These are phyloP conservation scores for Vigna reflexopilosa DNA, from an alignment of 306 rosid genomes.

Conservation along the genomic window DNA sequence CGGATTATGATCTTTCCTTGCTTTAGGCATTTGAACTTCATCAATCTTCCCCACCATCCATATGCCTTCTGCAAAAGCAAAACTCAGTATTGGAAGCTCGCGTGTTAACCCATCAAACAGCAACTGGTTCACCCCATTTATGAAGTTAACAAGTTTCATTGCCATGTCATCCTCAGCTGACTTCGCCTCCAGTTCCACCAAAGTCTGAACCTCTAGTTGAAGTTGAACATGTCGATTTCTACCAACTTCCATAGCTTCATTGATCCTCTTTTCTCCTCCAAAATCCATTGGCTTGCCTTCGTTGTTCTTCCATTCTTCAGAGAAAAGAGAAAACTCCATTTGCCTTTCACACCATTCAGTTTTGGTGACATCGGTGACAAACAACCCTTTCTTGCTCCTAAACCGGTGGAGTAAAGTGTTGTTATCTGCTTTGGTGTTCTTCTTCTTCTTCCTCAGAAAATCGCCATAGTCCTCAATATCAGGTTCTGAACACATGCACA, in stretches of 20 bases:
- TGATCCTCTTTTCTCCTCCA: slow-evolving; percentile 57
- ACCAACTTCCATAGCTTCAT: slow-evolving; percentile 68
- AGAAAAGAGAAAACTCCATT: slow-evolving; percentile 46
- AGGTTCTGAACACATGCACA: neutral
- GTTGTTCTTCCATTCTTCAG: slow-evolving; percentile 37
- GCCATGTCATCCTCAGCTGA: slow-evolving; percentile 76
- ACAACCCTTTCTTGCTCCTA: slow-evolving; percentile 70
- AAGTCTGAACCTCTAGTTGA: slow-evolving; percentile 64
- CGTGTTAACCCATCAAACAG: slow-evolving; percentile 76
- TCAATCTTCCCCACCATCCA: slow-evolving; percentile 89
- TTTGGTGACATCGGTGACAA: slow-evolving; percentile 72
- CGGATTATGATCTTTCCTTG: slow-evolving; percentile 47
- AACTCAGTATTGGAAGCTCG: slow-evolving; percentile 75
- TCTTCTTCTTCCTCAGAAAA: slow-evolving; percentile 51
- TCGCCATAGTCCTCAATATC: slow-evolving; percentile 60
- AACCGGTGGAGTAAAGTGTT: slow-evolving; percentile 60
- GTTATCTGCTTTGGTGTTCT: slow-evolving; percentile 51
- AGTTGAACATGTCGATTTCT: slow-evolving; percentile 69
- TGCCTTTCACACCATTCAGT: slow-evolving; percentile 57
- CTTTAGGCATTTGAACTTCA: slow-evolving; percentile 60
- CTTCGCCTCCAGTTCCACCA: slow-evolving; percentile 49
- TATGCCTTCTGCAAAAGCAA: slow-evolving; percentile 56
- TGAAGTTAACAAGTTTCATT: slow-evolving; percentile 68
- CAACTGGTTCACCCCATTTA: slow-evolving; percentile 71
- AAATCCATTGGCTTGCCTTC: slow-evolving; percentile 48